These are phyloP conservation scores for Coniochaeta ligniaria DNA, from an alignment of 2,329 filamentous ascomycete species.

Conservation along the genomic window DNA sequence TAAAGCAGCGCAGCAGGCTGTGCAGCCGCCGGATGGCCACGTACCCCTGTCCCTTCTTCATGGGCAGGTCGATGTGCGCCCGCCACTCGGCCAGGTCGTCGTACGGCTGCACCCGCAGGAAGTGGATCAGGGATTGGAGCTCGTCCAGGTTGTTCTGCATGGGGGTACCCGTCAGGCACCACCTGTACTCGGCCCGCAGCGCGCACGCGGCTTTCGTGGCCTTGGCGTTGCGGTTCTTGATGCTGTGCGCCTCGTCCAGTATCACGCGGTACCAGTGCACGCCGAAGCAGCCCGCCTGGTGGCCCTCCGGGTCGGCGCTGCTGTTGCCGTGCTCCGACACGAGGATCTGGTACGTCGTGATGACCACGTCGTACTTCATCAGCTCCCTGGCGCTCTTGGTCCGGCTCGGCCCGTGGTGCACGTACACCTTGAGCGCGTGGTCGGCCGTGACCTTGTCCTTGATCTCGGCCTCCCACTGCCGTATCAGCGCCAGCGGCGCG, in stretches of 20 bases:
- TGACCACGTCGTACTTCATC: conserved; percentile 84
- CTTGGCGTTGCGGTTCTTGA: conserved; percentile 97
- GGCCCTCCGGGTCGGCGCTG: conserved; percentile 44
- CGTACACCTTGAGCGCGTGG: conserved; percentile 70
- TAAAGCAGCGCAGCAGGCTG: conserved; percentile 81
- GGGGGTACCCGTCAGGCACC: conserved; percentile 93
- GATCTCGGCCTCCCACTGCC: conserved; percentile 95
- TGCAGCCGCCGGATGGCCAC: conserved; percentile 84
- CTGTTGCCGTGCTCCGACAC: conserved; percentile 73
- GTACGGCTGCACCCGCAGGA: conserved; percentile 87
- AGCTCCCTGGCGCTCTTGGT: conserved; percentile 74
- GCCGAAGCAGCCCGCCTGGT: conserved; percentile 79
- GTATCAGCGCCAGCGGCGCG: conserved; percentile 86
- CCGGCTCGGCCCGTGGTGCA: conserved; percentile 84
- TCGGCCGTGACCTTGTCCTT: conserved; percentile 67
- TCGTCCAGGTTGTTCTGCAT: conserved; percentile 99
- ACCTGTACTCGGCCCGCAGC: conserved; percentile 78
- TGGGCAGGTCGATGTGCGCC: conserved; percentile 78
- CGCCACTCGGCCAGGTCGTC: conserved; percentile 84
- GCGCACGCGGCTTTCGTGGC: conserved; percentile 88
- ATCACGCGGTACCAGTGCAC: conserved; percentile 94
- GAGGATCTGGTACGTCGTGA: conserved; percentile 94
- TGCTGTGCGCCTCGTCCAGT: conserved; percentile 92
- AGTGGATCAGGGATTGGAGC: conserved; percentile 86
- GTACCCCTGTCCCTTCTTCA: conserved; percentile 85